These are phyloP conservation scores for Rubroboletus pulcherrimus DNA, from an alignment of 768 basidiomycete genomes.

Conservation along the genomic window DNA sequence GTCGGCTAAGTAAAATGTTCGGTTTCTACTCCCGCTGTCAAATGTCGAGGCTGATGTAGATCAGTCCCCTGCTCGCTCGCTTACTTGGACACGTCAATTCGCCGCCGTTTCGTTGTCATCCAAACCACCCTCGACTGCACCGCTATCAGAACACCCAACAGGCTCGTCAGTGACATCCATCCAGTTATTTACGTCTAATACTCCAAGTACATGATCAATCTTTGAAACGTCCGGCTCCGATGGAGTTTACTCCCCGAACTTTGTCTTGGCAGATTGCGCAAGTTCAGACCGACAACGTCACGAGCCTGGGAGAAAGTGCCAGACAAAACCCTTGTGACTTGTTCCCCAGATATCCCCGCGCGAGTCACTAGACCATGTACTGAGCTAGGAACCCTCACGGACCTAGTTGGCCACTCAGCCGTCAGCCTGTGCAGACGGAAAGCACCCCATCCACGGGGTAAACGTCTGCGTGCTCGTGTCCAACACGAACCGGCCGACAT, in stretches of 20 bases:
- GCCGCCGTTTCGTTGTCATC: background rate
- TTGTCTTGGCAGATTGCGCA: background rate
- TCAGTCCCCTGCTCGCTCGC: background rate
- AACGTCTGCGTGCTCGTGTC: background rate
- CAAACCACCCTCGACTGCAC: background rate
- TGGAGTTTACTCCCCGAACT: too few species aligned
- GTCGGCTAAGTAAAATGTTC: background rate
- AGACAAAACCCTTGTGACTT: background rate
- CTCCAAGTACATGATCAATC: background rate
- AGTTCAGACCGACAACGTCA: background rate
- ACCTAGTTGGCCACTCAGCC: background rate
- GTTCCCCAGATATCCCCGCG: too few species aligned
- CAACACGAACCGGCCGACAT: background rate
- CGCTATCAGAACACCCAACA: background rate
- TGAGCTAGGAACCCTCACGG: background rate
- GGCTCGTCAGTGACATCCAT: background rate
- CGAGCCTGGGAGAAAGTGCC: background rate
- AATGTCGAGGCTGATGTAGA: background rate
- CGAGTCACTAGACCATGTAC: background rate
- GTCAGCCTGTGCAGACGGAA: background rate
- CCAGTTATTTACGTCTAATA: too few species aligned
- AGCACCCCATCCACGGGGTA: background rate
- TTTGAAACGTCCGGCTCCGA: background rate
- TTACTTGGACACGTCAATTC: background rate
- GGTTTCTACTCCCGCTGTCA: background rate